A percentile compares a stretch with the other conserved stretches of the same genome.
Conservation (phyloP, 768 basidiomycete genomes). For the Cystoderma amianthinum region DNA sequence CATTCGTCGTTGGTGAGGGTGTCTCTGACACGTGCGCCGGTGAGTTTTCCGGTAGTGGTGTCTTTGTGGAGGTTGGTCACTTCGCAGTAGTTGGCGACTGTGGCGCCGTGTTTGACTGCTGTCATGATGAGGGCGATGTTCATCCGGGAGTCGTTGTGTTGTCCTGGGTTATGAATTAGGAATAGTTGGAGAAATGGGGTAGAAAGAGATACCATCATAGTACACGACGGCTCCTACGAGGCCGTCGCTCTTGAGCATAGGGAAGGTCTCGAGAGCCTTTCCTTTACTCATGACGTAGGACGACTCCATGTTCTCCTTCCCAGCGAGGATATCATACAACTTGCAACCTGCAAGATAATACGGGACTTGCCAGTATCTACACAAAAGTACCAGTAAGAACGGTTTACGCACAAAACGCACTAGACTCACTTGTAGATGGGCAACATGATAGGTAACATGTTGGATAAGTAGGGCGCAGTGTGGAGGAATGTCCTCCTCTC, state of each 20-base stretch:
- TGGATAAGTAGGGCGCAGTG: conserved; percentile 88
- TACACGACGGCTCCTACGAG: conserved; percentile 94
- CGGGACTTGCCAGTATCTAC: conserved; percentile 91
- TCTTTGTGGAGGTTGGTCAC: conserved; percentile 75
- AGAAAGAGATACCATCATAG: conserved; percentile 69
- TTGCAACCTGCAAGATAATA: conserved; percentile 96
- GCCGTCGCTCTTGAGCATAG: conserved; percentile 90
- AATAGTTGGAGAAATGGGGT: background rate
- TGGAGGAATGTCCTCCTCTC: conserved; percentile 92
- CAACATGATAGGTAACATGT: conserved; percentile 95
- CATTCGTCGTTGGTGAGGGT: conserved; percentile 78
- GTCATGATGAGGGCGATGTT: conserved; percentile 94
- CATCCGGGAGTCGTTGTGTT: conserved; percentile 99
- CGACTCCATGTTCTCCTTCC: conserved; percentile 93
- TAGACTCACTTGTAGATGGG: conserved; percentile 75
- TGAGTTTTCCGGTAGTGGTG: conserved; percentile 45
- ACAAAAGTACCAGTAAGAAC: no score
- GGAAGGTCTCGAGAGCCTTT: conserved; percentile 90
- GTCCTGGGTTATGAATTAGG: conserved; percentile 45
- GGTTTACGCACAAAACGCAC: background rate
- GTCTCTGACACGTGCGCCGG: conserved; percentile 74
- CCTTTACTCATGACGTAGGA: conserved; percentile 95
- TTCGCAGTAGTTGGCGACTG: conserved; percentile 84
- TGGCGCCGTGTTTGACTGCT: conserved; percentile 87
- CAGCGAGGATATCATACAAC: conserved; percentile 92